Evolutionary conservation across 2,329 filamentous ascomycete genomes (phyloP).

Genomic region (Graphilbum ipis-grandicollis): DNA sequence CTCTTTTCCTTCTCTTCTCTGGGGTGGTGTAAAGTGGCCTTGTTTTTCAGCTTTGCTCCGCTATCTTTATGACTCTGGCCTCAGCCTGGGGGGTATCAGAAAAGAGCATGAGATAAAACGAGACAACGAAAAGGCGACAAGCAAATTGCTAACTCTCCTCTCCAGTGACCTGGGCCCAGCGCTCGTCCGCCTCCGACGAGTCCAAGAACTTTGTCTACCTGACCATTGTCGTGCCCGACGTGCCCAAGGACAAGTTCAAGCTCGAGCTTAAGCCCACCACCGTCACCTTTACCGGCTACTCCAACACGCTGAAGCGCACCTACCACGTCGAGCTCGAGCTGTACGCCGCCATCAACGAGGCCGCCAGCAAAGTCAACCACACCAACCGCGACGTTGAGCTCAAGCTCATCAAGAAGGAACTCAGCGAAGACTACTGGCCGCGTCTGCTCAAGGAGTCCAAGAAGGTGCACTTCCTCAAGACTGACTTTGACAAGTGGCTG

Average conservation of each 20-base stretch:
- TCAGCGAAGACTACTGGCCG: slow-evolving; percentile 90
- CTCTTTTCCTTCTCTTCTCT: no score
- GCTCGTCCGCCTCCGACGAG: slow-evolving; percentile 63
- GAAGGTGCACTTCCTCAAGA: slow-evolving; percentile 88
- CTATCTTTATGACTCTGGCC: no score
- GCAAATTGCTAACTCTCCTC: neutral
- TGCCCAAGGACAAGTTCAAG: slow-evolving; percentile 57
- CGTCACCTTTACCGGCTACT: slow-evolving; percentile 70
- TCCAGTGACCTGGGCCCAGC: slow-evolving; percentile 91
- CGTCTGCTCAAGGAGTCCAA: slow-evolving; percentile 77
- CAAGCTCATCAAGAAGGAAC: slow-evolving; percentile 91
- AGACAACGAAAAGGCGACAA: no score
- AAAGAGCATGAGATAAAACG: no score
- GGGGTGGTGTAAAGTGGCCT: no score
- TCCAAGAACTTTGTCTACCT: slow-evolving; percentile 92
- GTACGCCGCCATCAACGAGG: slow-evolving; percentile 77
- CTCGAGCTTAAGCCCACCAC: slow-evolving; percentile 65
- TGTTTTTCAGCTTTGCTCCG: no score
- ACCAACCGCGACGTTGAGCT: slow-evolving; percentile 76
- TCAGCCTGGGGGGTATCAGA: no score
- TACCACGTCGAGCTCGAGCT: slow-evolving; percentile 80
- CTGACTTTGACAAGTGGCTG: slow-evolving; percentile 98
- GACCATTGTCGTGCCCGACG: slow-evolving; percentile 77
- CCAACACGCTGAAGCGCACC: slow-evolving; percentile 65
- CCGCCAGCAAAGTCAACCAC: slow-evolving; percentile 74